Percentiles rank a stretch among this genome's conserved stretches.
These are phyloP conservation scores for Neurospora sp. DNA, from an alignment of 2,329 filamentous ascomycete genomes.

Conservation along the genomic window DNA sequence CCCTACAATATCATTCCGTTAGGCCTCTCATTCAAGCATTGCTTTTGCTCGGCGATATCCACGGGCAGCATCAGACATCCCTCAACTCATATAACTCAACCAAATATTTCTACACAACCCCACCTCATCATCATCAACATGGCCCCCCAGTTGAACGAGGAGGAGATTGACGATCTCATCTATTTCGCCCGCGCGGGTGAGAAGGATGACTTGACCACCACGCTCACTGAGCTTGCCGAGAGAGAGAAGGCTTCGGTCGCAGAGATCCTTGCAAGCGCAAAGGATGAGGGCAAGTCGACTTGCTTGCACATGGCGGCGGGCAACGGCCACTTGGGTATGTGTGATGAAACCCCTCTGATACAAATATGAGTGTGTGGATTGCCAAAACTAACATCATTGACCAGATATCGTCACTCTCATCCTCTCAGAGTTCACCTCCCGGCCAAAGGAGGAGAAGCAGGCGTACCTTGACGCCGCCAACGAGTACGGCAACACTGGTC, in stretches of 20 bases:
- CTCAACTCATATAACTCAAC: background rate
- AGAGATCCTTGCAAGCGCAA: slow-evolving; percentile 59
- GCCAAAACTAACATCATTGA: background rate
- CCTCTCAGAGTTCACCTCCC: slow-evolving; percentile 31
- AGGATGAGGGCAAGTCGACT: slow-evolving; percentile 68
- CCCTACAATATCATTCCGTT: background rate
- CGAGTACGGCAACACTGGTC: slow-evolving; percentile 73
- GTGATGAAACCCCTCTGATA: slow-evolving; percentile 5
- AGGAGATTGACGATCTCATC: slow-evolving; percentile 83
- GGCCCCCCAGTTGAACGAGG: slow-evolving; percentile 51
- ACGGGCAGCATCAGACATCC: background rate
- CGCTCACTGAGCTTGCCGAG: slow-evolving; percentile 48
- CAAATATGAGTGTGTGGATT: background rate
- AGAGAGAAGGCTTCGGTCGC: slow-evolving; percentile 49
- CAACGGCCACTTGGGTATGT: slow-evolving; percentile 72
- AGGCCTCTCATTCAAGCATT: background rate
- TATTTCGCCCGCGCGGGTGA: slow-evolving; percentile 79
- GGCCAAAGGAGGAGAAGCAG: slow-evolving; percentile 30
- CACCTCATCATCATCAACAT: slow-evolving; percentile 6
- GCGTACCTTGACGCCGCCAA: slow-evolving; percentile 61
- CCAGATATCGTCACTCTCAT: slow-evolving; percentile 36
- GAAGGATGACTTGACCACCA: slow-evolving; percentile 51
- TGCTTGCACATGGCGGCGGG: slow-evolving; percentile 86
- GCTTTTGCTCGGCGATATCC: background rate
- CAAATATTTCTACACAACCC: background rate